A percentile compares a stretch with the other conserved stretches of the same genome.
Evolutionary conservation across 176 grass and related monocot genomes (phyloP).

Genomic region (Eleusine indica): DNA sequence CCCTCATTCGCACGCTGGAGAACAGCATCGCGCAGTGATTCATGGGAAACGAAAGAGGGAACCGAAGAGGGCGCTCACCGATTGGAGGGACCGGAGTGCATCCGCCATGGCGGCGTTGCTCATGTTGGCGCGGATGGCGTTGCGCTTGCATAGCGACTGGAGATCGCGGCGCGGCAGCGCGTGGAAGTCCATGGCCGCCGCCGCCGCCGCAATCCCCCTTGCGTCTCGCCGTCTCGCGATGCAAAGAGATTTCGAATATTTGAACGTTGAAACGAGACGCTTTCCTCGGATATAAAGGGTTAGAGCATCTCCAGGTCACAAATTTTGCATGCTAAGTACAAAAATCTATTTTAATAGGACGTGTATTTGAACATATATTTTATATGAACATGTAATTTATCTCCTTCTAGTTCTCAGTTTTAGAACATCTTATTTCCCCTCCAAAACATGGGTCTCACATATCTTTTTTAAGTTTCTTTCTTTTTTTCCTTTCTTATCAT

Average conservation of each 20-base stretch:
- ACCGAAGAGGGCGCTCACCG: slow-evolving; percentile 35
- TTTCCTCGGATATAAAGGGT: background rate
- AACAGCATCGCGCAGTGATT: background rate
- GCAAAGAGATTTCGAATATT: background rate
- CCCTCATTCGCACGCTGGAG: background rate
- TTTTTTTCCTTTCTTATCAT: no score
- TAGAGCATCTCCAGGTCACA: no score
- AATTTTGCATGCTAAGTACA: no score
- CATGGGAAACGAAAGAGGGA: background rate
- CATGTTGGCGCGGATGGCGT: slow-evolving; percentile 79
- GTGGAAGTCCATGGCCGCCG: slow-evolving; percentile 68
- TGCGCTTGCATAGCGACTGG: slow-evolving; percentile 78
- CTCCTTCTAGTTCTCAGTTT: no score
- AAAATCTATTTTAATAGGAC: no score
- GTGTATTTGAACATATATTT: no score
- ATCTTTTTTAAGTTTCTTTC: no score
- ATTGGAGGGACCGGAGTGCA: slow-evolving; percentile 62
- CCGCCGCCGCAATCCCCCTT: background rate
- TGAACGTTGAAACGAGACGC: background rate
- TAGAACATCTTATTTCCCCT: no score
- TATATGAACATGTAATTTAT: no score
- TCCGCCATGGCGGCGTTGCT: slow-evolving; percentile 86
- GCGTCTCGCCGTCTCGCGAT: slow-evolving; percentile 10
- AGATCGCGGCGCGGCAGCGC: slow-evolving; percentile 67
- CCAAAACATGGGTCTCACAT: no score